phyloP scores from a whole-genome alignment of 2,329 filamentous ascomycete species.

The Hortaea werneckii region DNA sequence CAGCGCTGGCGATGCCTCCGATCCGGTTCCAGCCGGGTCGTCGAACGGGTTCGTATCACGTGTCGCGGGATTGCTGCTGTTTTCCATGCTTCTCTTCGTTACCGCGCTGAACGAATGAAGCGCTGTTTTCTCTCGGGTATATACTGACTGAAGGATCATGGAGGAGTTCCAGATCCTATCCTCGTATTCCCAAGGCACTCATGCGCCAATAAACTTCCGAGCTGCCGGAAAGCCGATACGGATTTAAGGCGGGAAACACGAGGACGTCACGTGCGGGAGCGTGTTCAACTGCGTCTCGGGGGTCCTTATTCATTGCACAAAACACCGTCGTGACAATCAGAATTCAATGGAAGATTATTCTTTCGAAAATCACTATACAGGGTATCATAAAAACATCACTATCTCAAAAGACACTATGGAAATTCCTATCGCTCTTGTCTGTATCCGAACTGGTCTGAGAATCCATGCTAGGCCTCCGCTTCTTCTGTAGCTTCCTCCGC shows the following conservation, averaged over 20 bases:
- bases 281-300: too few relatives aligned
- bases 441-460: slow-evolving; percentile 1
- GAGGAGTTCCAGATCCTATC: not conserved
- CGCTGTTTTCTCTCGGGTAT: slow-evolving; percentile 3
- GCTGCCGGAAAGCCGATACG: too few relatives aligned
- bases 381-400: too few relatives aligned
- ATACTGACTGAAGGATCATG: not conserved
- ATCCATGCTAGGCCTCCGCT: slow-evolving; percentile 17
- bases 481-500: slow-evolving; percentile 23
- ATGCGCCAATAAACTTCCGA: too few relatives aligned
- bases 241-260: too few relatives aligned
- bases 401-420: slow-evolving; percentile 3
- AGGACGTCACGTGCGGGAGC: too few relatives aligned
- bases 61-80: not conserved
- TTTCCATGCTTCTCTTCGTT: slow-evolving; percentile 1
- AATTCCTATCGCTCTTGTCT: not conserved
- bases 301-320: too few relatives aligned
- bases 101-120: slow-evolving; percentile 21
- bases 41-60: slow-evolving; percentile 18
- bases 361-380: too few relatives aligned
- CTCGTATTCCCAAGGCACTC: too few relatives aligned
- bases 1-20: slow-evolving; percentile 9
- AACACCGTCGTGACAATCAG: too few relatives aligned
- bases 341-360: too few relatives aligned
- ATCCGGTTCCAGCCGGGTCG: slow-evolving; percentile 15